Conservation (phyloP, 352 stramenopile genomes). For the Pythium biforme region DNA sequence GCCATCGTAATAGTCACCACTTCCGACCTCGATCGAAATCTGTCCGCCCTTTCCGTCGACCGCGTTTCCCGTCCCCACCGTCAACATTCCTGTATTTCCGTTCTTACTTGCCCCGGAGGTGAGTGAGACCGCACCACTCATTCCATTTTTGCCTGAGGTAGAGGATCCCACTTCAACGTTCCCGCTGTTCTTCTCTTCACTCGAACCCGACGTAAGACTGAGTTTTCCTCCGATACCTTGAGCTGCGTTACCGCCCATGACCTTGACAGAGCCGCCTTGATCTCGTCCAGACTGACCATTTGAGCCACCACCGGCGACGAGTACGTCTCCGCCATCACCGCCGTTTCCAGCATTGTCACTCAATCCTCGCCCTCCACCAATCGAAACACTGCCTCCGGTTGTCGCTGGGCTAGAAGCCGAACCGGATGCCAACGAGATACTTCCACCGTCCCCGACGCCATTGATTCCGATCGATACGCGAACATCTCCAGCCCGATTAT, state of each 20-base stretch:
- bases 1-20: conserved; percentile 54
- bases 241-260: conserved; percentile 50
- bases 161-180: conserved; percentile 47
- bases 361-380: conserved; percentile 49
- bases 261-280: conserved; percentile 41
- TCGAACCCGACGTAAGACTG: conserved; percentile 47
- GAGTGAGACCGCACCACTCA: conserved; percentile 56
- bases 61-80: conserved; percentile 44
- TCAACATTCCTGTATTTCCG: conserved; percentile 39
- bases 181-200: conserved; percentile 50
- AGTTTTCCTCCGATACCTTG: conserved; percentile 54
- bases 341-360: conserved; percentile 75
- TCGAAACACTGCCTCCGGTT: conserved; percentile 46
- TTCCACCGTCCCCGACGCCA: conserved; percentile 46
- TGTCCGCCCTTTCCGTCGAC: conserved; percentile 58
- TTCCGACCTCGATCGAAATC: conserved; percentile 55
- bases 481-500: conserved; percentile 39
- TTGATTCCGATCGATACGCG: conserved; percentile 41
- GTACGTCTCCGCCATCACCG: conserved; percentile 57
- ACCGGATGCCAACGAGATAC: conserved; percentile 49
- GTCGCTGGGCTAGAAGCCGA: conserved; percentile 45
- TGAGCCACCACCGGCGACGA: conserved; percentile 49
- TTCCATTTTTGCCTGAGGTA: conserved; percentile 45
- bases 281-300: conserved; percentile 55
- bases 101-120: conserved; percentile 26